Evolutionary conservation across 1,284 basidiomycete genomes (phyloP), one percentile per base, ranked within the genome.

Genomic region (Jaminaea rosea): DNA sequence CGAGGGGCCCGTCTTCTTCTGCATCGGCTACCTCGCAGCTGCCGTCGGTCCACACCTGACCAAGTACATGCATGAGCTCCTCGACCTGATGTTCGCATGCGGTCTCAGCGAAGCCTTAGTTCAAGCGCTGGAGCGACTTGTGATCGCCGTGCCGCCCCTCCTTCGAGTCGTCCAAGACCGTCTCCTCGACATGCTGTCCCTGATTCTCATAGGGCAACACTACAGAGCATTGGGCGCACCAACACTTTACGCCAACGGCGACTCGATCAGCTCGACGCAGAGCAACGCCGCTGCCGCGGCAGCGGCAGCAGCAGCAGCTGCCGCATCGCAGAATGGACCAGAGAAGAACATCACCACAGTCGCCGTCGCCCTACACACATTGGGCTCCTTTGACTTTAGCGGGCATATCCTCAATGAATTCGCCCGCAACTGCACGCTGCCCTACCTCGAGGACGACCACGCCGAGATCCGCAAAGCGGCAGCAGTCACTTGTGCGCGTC

Each of bases 1-100:
- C 13, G 93, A 97, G 76, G 89, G 89, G 58, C 88, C 93, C 0
- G 92, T 98, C 60, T 98, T 99, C 72, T 88, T 97, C 78, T 98
- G 94, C 75, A 83, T 98, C 46, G 90, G 90, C 29, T 92, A 97
- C 88, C 79, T 98, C 47, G 91, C 92, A 1, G 83, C 84, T 0
- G 90, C 94, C 4, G 91, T 99, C 32, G 94, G 94, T 0, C 91
- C 92, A 1, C 93, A 92, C 71, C 79, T 99, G 47, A 97, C 94
- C 0, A 89, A 92, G 69, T 81, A 94, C 53, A 80, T 98, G 64
- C 94, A 97, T 75, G 94, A 98, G 69, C 85, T 97, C 62, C 82
- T 99, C 28, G 91, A 97, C 72, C 79, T 96, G 46, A 98, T 98
- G 87, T 90, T 98, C 74, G 86, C 85, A 0, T 94, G 87, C 75